phyloP scores from a whole-genome alignment of 2,329 filamentous ascomycete genomes.

The Blastomyces percursus region DNA sequence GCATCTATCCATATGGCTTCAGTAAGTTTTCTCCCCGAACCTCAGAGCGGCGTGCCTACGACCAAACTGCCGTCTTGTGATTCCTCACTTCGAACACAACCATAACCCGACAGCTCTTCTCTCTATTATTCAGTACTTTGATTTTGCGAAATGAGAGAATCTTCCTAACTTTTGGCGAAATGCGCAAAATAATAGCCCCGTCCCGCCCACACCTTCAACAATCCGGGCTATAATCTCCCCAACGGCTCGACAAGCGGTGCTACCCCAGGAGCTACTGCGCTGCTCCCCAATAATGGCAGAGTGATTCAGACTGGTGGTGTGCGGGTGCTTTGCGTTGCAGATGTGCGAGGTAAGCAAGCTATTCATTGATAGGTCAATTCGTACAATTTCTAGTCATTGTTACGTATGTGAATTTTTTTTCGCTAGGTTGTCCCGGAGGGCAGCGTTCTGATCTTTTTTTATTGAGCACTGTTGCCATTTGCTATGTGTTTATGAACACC shows the following conservation, averaged over 20 bases:
- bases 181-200: constrained; percentile 26
- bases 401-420: not conserved
- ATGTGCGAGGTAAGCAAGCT: constrained; percentile 37
- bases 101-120: not conserved
- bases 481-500: not conserved
- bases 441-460: not conserved
- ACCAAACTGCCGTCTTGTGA: not conserved
- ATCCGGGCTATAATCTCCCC: constrained; percentile 32
- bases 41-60: not conserved
- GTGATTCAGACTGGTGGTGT: constrained; percentile 39
- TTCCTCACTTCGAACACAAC: not conserved
- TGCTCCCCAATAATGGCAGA: constrained; percentile 41
- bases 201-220: constrained; percentile 34
- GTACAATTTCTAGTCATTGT: not conserved
- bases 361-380: not conserved
- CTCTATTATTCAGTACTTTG: not conserved
- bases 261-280: constrained; percentile 37
- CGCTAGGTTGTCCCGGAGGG: not conserved
- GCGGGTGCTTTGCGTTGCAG: constrained; percentile 40
- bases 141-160: constrained; percentile 7
- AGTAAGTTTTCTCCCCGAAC: constrained; percentile 27
- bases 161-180: constrained; percentile 16
- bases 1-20: constrained; percentile 35
- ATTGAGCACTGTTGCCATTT: not conserved
- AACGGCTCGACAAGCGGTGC: constrained; percentile 37